Evolutionary conservation across 192 early-diverging fungal genomes (phyloP), one percentile per base, ranked within the genome.

Genomic region (Backusella macrospora): DNA sequence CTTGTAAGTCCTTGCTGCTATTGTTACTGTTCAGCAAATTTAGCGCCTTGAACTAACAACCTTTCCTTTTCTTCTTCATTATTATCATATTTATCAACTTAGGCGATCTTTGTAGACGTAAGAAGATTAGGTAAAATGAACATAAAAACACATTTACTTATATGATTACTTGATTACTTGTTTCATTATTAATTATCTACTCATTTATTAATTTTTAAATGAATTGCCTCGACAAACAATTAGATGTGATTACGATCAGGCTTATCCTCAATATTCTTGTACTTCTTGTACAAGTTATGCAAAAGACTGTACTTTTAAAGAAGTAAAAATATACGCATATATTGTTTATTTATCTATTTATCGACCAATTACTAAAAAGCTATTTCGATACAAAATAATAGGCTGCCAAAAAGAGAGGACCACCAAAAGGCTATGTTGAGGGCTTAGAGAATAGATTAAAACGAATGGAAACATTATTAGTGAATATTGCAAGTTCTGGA

Each of bases 61-160:
- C 2, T 46, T 14, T 8, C 14, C 23, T 55, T n/a, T 55, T 55
- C 8, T 4, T 55, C 4, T 21, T 62, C 38, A 21, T 13, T 9
- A 6, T 42, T 42, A 66, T 40, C 37, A 42, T 5, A 63, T 37
- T 13, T 4, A 23, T 43, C 18, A 10, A 3, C n/a, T 16, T 29
- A 80, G 78, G 78, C 39, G 78, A 80, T 66, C 43, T 72, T n/a
- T 80, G 78, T 48, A 47, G 78, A 63, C 29, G 78, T 2, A 80
- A 80, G 26, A 80, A 80, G 62, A 80, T 80, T 45, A 70, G 78
- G 78, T 80, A 80, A 45, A 10, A 23, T 4, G 16, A 39, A 29
- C 15, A 1, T 6, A 42, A 23, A 13, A 64, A 14, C 7, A 16
- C 2, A 18, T 13, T 1, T 1, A 1, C 14, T 8, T 42, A 10